Conservation (phyloP, 2,329 filamentous ascomycete genomes). For the Colletotrichum sojae region DNA sequence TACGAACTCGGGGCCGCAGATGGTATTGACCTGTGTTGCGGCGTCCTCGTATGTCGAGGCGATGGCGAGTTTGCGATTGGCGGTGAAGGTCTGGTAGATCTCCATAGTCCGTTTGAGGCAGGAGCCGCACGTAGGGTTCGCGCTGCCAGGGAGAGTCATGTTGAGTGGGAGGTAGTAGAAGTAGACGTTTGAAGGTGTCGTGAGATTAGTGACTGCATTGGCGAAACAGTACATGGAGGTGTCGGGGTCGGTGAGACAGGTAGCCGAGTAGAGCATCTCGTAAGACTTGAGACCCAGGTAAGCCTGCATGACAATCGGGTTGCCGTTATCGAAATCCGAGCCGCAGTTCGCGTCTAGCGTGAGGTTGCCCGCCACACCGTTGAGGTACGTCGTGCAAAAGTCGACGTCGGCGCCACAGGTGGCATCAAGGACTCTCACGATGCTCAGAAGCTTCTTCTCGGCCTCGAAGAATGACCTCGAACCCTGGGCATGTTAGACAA, state of each 20-base stretch:
- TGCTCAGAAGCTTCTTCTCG: constrained; percentile 77
- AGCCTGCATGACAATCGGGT: constrained; percentile 80
- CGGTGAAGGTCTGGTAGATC: constrained; percentile 79
- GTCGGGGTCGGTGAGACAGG: constrained; percentile 79
- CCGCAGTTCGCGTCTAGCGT: constrained; percentile 76
- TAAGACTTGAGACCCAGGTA: constrained; percentile 85
- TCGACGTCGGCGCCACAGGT: constrained; percentile 79
- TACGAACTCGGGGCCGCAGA: constrained; percentile 71
- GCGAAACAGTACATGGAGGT: constrained; percentile 84
- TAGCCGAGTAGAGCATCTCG: constrained; percentile 81
- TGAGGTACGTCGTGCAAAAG: constrained; percentile 77
- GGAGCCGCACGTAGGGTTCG: constrained; percentile 79
- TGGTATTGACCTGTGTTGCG: constrained; percentile 79
- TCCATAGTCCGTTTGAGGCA: constrained; percentile 88
- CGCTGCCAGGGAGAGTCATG: constrained; percentile 74
- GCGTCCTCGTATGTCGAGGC: constrained; percentile 78
- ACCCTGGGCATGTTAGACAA: constrained; percentile 66
- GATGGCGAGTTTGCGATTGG: constrained; percentile 76
- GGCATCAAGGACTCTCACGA: constrained; percentile 83
- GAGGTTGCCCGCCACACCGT: constrained; percentile 75
- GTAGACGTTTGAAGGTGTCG: constrained; percentile 79
- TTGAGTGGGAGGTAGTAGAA: constrained; percentile 91
- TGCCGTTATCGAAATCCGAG: constrained; percentile 75
- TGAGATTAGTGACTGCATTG: constrained; percentile 83
- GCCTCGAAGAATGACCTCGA: constrained; percentile 89